Conservation (phyloP, 2,329 filamentous ascomycete genomes). For the Botrytis paeoniae region DNA sequence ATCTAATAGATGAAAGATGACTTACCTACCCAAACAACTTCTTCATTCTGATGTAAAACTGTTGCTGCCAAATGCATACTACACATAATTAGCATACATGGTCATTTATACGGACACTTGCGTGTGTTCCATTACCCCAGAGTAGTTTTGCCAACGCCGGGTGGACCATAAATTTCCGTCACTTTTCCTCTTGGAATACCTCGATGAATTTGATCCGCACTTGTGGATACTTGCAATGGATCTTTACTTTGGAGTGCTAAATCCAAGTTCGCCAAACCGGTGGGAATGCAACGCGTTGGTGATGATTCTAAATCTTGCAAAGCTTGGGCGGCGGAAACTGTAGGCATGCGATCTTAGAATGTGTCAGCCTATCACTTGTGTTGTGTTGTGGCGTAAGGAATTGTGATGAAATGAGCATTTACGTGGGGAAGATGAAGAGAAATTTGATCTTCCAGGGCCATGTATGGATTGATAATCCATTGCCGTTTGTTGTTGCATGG, state of each 20-base stretch:
- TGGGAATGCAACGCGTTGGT: slow-evolving; percentile 51
- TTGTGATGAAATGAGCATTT: slow-evolving; percentile 14
- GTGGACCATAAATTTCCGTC: slow-evolving; percentile 84
- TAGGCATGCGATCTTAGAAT: slow-evolving; percentile 66
- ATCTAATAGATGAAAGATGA: slow-evolving; percentile 17
- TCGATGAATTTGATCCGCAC: slow-evolving; percentile 37
- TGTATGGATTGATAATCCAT: slow-evolving; percentile 61
- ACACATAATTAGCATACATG: slow-evolving; percentile 23
- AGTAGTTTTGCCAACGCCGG: slow-evolving; percentile 80
- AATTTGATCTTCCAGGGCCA: slow-evolving; percentile 59
- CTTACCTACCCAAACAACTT: slow-evolving; percentile 79
- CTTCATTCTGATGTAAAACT: slow-evolving; percentile 56
- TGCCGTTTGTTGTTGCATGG: background rate
- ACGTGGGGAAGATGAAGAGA: slow-evolving; percentile 41
- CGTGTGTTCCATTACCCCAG: slow-evolving; percentile 48
- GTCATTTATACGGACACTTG: background rate
- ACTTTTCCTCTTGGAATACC: slow-evolving; percentile 75
- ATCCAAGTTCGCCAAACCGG: slow-evolving; percentile 55
- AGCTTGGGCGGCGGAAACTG: slow-evolving; percentile 71
- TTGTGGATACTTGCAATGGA: slow-evolving; percentile 1
- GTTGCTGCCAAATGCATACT: slow-evolving; percentile 70
- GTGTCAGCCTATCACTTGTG: slow-evolving; percentile 16
- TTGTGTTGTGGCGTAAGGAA: background rate
- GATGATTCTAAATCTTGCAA: slow-evolving; percentile 57
- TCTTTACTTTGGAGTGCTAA: slow-evolving; percentile 42